Percentiles rank a stretch among this genome's conserved stretches.
Evolutionary conservation across 148 eudicot species (phyloP).

Genomic region (Rheum nobile): DNA sequence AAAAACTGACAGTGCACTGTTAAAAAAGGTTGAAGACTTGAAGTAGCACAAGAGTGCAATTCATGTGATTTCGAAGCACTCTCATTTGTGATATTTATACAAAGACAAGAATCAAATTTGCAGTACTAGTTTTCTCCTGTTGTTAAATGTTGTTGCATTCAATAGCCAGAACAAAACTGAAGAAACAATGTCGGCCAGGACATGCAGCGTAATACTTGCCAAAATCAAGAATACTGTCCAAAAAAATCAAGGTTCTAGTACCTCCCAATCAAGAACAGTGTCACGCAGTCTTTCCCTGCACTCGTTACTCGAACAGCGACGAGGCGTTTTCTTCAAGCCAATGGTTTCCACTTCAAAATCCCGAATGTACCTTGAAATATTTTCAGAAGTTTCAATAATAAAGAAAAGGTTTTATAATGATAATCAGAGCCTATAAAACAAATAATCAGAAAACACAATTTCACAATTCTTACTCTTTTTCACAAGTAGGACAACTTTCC

Average conservation of each 20-base stretch:
- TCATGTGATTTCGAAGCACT: background rate
- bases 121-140: background rate
- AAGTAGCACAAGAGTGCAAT: background rate
- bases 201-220: background rate
- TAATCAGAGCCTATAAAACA: background rate
- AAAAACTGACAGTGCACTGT: background rate
- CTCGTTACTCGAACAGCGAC: constrained; percentile 50
- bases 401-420: background rate
- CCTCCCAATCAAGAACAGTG: constrained; percentile 99
- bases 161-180: background rate
- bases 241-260: constrained; percentile 15
- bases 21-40: background rate
- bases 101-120: background rate
- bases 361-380: constrained; percentile 56
- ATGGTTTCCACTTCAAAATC: constrained; percentile 96
- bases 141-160: background rate
- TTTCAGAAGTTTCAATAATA: background rate
- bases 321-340: constrained; percentile 86
- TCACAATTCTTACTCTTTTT: constrained; percentile 43
- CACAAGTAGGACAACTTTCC: constrained; percentile 86
- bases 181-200: background rate
- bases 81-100: background rate
- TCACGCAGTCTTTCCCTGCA: constrained; percentile 73
- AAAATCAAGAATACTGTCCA: background rate
- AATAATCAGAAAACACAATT: background rate